Evolutionary conservation across 768 basidiomycete genomes (phyloP).

Genomic region (Termitomyces sp.): DNA sequence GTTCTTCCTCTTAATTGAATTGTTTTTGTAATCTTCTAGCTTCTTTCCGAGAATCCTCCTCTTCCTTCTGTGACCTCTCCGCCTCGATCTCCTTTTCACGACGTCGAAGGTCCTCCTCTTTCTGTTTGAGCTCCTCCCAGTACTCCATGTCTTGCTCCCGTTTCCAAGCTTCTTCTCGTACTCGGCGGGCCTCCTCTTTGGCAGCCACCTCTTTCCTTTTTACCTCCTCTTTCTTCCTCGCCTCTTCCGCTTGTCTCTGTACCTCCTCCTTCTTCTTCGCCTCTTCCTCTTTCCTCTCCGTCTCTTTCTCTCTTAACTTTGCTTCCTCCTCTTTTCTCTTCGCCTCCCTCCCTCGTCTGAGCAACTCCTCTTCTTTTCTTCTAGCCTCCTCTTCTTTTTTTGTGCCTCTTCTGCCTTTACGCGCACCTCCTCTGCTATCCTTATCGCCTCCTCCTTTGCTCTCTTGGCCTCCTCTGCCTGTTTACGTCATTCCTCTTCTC

Average conservation of each 20-base stretch:
- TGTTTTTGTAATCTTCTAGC: too few relatives aligned
- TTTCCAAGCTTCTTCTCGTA: conserved; percentile 19
- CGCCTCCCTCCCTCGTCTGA: conserved; percentile 19
- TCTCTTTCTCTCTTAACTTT: conserved; percentile 19
- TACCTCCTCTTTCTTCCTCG: conserved; percentile 20
- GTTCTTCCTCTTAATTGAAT: not conserved
- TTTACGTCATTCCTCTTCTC: conserved; percentile 13
- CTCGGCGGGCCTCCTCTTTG: conserved; percentile 20
- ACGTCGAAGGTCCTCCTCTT: conserved; percentile 21
- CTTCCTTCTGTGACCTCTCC: too few relatives aligned
- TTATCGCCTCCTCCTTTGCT: not conserved
- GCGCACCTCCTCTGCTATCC: conserved; percentile 3
- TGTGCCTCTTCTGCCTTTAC: conserved; percentile 13
- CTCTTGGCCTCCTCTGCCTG: conserved; percentile 19
- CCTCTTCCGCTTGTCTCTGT: conserved; percentile 17
- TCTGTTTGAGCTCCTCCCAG: conserved; percentile 26
- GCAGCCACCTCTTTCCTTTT: conserved; percentile 22
- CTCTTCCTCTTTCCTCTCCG: conserved; percentile 14
- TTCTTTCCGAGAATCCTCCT: too few relatives aligned
- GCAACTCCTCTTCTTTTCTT: conserved; percentile 4
- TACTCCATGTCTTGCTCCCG: conserved; percentile 21
- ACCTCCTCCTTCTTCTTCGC: conserved; percentile 12
- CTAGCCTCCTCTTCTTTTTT: not conserved
- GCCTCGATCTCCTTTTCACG: conserved; percentile 12
- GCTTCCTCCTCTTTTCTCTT: conserved; percentile 14